Conservation (phyloP, 768 basidiomycete genomes). For the Suillus brevipes region DNA sequence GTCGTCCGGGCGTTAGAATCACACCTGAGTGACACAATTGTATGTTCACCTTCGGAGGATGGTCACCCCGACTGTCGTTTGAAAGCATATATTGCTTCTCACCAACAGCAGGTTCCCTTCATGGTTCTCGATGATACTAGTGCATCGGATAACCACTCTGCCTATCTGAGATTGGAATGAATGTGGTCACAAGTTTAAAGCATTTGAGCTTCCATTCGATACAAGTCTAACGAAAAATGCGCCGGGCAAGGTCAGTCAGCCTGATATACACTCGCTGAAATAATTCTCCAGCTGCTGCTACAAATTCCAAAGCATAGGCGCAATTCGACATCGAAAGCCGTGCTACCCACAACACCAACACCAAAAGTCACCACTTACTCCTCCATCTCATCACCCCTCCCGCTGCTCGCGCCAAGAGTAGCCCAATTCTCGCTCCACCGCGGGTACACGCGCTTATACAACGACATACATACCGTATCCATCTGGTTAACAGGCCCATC, state of each 20-base stretch:
- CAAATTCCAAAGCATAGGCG: background rate
- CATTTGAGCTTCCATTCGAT: background rate
- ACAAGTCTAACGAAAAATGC: background rate
- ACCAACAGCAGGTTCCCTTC: background rate
- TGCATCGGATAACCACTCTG: background rate
- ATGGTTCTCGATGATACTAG: background rate
- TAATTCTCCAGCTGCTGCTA: background rate
- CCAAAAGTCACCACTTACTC: constrained; percentile 4
- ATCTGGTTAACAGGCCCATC: constrained; percentile 93
- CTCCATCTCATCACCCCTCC: constrained; percentile 29
- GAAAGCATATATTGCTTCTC: background rate
- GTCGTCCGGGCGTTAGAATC: too few species aligned
- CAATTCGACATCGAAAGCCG: background rate
- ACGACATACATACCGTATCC: constrained; percentile 95
- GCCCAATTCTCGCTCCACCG: constrained; percentile 72
- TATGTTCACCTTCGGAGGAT: too few species aligned
- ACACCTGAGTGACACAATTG: too few species aligned
- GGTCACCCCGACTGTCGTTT: too few species aligned
- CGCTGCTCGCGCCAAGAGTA: background rate
- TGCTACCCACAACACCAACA: background rate
- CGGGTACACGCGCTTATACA: constrained; percentile 72
- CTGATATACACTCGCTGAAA: background rate
- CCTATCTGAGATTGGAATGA: background rate
- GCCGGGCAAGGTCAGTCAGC: background rate
- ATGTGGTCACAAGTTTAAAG: too few species aligned